Evolutionary conservation across 116 monocot species (phyloP).

Genomic region (Thalassia testudinum): DNA sequence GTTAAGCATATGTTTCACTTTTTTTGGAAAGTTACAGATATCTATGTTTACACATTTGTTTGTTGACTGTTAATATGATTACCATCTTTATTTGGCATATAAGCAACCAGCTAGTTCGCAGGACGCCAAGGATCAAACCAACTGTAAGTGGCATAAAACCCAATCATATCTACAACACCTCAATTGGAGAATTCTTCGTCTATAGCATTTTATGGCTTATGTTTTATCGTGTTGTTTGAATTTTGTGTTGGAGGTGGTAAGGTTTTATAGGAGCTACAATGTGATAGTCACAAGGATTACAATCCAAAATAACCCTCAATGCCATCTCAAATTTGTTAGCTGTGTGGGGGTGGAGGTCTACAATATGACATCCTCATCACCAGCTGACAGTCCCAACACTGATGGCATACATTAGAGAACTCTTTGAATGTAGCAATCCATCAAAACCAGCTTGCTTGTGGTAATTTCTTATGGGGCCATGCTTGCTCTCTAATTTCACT

Average conservation of each 20-base stretch:
- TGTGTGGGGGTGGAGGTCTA: conserved; percentile 47
- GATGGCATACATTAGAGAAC: conserved; percentile 89
- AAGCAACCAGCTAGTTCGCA: conserved; percentile 10
- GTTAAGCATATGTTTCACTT: not conserved
- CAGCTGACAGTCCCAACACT: conserved; percentile 62
- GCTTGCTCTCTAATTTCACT: too few species aligned
- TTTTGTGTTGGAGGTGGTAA: conserved; percentile 37
- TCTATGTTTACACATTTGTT: not conserved
- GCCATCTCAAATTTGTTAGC: conserved; percentile 72
- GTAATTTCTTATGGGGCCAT: conserved; percentile 31
- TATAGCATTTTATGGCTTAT: too few species aligned
- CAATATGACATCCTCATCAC: conserved; percentile 49
- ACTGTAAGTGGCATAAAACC: too few species aligned
- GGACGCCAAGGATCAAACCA: conserved; percentile 70
- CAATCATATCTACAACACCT: too few species aligned
- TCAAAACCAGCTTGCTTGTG: conserved; percentile 55
- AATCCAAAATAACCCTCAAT: conserved; percentile 71
- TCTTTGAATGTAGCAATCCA: conserved; percentile 56
- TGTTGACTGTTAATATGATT: too few species aligned
- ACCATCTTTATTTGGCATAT: conserved; percentile 6
- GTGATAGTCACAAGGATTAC: conserved; percentile 56
- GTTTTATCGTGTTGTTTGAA: not conserved
- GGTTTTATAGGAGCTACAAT: conserved; percentile 62
- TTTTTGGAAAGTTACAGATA: too few species aligned
- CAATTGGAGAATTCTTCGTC: not conserved